Percentiles rank a stretch among this genome's conserved stretches.
Evolutionary conservation across 768 basidiomycete species (phyloP).

Genomic region (Boletus sensibilis): DNA sequence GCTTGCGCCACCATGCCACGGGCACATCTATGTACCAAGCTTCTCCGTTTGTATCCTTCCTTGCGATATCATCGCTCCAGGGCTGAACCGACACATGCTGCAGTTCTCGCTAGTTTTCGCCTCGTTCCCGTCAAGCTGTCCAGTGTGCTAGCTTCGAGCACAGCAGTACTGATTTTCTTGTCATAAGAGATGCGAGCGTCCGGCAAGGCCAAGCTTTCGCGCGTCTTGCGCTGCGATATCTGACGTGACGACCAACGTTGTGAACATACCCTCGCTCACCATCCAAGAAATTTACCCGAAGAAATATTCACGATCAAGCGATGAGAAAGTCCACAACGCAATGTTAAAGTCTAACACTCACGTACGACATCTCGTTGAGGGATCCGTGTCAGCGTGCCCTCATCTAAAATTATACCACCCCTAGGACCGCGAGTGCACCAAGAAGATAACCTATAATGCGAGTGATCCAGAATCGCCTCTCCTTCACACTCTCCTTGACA

Average conservation of each 20-base stretch:
- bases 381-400: constrained; percentile 1
- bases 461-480: neutral
- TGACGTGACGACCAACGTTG: neutral
- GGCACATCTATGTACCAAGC: constrained; percentile 16
- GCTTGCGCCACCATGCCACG: constrained; percentile 28
- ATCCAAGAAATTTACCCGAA: neutral
- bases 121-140: constrained; percentile 17
- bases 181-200: neutral
- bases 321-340: constrained; percentile 16
- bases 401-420: neutral
- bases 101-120: constrained; percentile 10
- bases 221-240: neutral
- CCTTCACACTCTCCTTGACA: constrained; percentile 5
- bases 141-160: neutral
- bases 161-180: constrained; percentile 2
- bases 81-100: constrained; percentile 11
- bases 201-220: neutral
- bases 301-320: constrained; percentile 12
- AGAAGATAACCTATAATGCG: neutral
- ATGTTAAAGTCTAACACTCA: constrained; percentile 19
- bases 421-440: neutral
- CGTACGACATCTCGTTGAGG: neutral
- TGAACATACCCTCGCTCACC: neutral
- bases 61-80: constrained; percentile 30
- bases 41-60: constrained; percentile 25